Percentiles rank a stretch among this genome's conserved stretches.
phyloP scores from a whole-genome alignment of 768 basidiomycete species.

The Fomitopsis serialis region DNA sequence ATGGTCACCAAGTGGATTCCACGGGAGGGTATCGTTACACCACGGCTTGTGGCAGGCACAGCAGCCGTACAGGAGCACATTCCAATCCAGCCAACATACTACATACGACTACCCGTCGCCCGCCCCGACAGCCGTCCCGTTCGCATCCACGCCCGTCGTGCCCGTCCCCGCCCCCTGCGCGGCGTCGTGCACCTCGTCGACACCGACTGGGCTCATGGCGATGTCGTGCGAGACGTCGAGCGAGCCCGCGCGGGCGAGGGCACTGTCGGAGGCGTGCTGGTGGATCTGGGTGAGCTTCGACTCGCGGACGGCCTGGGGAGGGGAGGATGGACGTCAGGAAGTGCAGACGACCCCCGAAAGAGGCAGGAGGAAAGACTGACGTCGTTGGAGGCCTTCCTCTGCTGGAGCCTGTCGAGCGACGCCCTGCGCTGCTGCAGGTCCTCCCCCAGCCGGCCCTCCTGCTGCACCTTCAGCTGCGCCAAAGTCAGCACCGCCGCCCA shows the following conservation, averaged over 20 bases:
- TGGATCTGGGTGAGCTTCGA: conserved; percentile 21
- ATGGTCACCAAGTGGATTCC: too few species aligned
- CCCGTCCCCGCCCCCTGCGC: neutral
- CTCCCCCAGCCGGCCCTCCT: conserved; percentile 19
- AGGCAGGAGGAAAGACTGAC: conserved; percentile 12
- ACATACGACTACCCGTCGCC: too few species aligned
- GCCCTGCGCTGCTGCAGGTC: conserved; percentile 20
- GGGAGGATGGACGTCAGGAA: too few species aligned
- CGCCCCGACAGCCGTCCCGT: too few species aligned
- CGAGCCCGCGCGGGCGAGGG: neutral
- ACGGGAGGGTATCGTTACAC: too few species aligned
- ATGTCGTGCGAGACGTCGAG: neutral
- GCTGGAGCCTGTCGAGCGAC: conserved; percentile 20
- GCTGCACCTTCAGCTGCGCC: conserved; percentile 22
- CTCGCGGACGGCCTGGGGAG: conserved; percentile 17
- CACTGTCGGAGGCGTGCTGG: conserved; percentile 14
- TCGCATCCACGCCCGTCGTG: neutral
- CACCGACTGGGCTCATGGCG: neutral
- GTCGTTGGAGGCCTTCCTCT: conserved; percentile 24
- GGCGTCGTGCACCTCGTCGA: neutral
- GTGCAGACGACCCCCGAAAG: too few species aligned
- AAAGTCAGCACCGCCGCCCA: neutral
- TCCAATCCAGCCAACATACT: too few species aligned
- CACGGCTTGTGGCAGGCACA: too few species aligned
- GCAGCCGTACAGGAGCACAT: too few species aligned